phyloP scores from a whole-genome alignment of 495 filamentous ascomycete species.

The Aspergillus ellipticus region DNA sequence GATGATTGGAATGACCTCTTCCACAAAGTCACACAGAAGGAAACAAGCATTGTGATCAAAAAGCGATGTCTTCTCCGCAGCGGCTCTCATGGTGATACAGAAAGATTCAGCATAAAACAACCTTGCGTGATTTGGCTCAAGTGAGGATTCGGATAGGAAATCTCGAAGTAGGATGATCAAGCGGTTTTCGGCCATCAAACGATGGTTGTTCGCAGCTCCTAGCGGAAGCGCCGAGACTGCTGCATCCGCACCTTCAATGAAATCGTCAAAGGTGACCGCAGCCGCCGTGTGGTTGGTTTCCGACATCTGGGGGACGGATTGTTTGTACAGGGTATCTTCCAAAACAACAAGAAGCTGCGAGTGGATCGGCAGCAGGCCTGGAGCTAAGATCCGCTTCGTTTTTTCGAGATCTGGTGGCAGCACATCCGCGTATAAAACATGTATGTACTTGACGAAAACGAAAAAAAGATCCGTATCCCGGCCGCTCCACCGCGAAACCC shows the following conservation, averaged over 20 bases:
- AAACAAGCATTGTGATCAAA: constrained; percentile 91
- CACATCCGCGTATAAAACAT: constrained; percentile 78
- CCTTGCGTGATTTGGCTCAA: constrained; percentile 52
- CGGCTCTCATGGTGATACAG: constrained; percentile 64
- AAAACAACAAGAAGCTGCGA: constrained; percentile 79
- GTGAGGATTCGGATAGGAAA: constrained; percentile 68
- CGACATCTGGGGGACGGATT: constrained; percentile 46
- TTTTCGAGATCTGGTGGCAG: constrained; percentile 64
- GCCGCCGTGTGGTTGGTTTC: constrained; percentile 55
- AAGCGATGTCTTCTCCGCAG: constrained; percentile 70
- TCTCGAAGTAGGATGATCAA: constrained; percentile 84
- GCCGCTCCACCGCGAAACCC: constrained; percentile 83
- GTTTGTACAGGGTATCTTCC: constrained; percentile 80
- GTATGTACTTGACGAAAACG: constrained; percentile 89
- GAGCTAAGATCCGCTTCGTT: constrained; percentile 60
- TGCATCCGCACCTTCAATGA: constrained; percentile 66
- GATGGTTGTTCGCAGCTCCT: constrained; percentile 62
- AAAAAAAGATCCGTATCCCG: constrained; percentile 91
- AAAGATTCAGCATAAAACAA: constrained; percentile 79
- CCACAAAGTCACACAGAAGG: constrained; percentile 86
- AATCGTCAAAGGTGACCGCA: constrained; percentile 71
- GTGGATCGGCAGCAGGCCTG: constrained; percentile 79
- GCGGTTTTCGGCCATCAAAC: constrained; percentile 88
- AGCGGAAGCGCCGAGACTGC: constrained; percentile 64
- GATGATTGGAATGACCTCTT: constrained; percentile 67